phyloP scores from a whole-genome alignment of 192 early-diverging fungal species.

The Ambispora gerdemannii region DNA sequence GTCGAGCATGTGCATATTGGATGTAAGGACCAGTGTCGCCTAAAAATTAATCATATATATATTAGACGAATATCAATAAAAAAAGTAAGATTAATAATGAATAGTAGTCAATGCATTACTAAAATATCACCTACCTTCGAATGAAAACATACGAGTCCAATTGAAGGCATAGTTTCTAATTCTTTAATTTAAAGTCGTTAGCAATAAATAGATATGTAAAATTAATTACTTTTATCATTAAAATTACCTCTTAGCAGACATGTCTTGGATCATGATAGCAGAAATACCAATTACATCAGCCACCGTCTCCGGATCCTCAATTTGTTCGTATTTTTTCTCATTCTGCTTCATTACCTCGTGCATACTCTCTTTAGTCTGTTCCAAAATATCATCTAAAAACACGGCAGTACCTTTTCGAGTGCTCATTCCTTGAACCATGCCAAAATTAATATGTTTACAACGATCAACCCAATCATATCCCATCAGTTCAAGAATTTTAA shows the following conservation, averaged over 20 bases:
- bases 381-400: conserved; percentile 93
- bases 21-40: conserved; percentile 96
- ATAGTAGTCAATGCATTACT: background rate
- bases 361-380: conserved; percentile 83
- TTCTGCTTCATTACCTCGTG: conserved; percentile 89
- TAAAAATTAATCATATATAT: background rate
- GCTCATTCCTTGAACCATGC: conserved; percentile 92
- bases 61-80: background rate
- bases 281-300: conserved; percentile 91
- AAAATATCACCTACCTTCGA: conserved; percentile 65
- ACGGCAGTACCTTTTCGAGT: conserved; percentile 95
- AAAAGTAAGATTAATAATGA: too few species aligned
- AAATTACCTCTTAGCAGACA: conserved; percentile 54
- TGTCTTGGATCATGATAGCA: conserved; percentile 90
- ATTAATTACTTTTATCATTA: background rate
- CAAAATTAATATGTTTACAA: conserved; percentile 91
- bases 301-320: conserved; percentile 74
- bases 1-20: conserved; percentile 97
- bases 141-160: conserved; percentile 87
- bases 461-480: conserved; percentile 77
- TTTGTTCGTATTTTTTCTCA: conserved; percentile 79
- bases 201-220: background rate
- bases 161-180: conserved; percentile 95
- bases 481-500: conserved; percentile 86
- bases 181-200: conserved; percentile 45